Evolutionary conservation across 2,329 filamentous ascomycete species (phyloP).

Genomic region (Falciphora oryzae): DNA sequence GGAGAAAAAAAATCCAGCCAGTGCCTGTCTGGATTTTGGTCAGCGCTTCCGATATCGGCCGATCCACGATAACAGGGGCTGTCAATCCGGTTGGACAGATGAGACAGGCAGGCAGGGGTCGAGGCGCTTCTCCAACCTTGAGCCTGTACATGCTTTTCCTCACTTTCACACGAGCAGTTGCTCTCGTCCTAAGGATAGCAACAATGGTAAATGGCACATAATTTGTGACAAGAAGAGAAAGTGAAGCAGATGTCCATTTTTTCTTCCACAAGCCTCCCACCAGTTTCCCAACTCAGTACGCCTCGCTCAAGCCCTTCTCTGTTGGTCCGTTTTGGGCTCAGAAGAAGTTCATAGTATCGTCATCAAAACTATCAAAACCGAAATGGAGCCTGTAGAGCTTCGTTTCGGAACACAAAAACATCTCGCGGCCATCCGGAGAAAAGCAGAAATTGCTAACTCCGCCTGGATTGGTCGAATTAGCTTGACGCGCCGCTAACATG

Average conservation of each 20-base stretch:
- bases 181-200: no score
- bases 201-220: no score
- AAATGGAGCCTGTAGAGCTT: conserved; percentile 38
- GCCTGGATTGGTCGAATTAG: conserved; percentile 17
- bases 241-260: no score
- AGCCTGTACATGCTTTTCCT: no score
- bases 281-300: not conserved
- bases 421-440: conserved; percentile 28
- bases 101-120: no score
- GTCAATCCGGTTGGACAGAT: no score
- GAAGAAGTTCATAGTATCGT: conserved; percentile 4
- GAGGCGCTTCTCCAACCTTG: no score
- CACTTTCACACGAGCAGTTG: no score
- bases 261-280: not conserved
- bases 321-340: not conserved
- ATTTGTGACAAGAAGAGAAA: no score
- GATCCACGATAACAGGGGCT: not conserved
- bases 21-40: not conserved
- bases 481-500: no score
- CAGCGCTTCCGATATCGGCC: not conserved
- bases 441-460: conserved; percentile 41
- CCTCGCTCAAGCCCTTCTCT: not conserved
- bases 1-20: not conserved
- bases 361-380: not conserved
- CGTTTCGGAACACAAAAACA: conserved; percentile 43